Percentiles rank a stretch among this genome's conserved stretches.
Evolutionary conservation across 306 rosid species (phyloP).

Genomic region (Canavalia ensiformis): DNA sequence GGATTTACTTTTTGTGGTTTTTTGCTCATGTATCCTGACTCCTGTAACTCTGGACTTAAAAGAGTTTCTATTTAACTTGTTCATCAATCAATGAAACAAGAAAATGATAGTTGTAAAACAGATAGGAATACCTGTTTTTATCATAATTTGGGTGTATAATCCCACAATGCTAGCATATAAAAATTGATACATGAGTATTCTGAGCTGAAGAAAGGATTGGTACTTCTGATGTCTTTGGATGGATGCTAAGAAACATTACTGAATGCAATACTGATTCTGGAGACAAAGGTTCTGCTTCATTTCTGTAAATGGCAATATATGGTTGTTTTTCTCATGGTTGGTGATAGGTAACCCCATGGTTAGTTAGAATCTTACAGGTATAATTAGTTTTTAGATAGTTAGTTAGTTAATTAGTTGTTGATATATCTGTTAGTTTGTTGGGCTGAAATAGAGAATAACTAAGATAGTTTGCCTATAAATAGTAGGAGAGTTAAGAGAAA

Average conservation of each 20-base stretch:
- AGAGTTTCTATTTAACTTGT: not conserved
- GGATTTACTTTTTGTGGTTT: constrained; percentile 11
- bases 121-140: constrained; percentile 11
- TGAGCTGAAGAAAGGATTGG: constrained; percentile 15
- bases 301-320: constrained; percentile 18
- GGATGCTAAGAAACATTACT: constrained; percentile 1
- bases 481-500: no score
- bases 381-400: no score
- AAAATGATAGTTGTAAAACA: not conserved
- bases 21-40: not conserved
- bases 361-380: no score
- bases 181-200: not conserved
- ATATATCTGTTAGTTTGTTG: no score
- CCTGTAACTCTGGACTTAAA: not conserved
- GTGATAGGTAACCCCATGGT: no score
- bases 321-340: not conserved
- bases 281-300: constrained; percentile 1
- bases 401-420: no score
- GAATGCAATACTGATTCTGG: constrained; percentile 25
- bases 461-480: no score
- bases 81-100: constrained; percentile 5
- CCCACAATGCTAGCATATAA: not conserved
- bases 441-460: no score
- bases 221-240: not conserved
- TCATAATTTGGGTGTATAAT: not conserved